Conservation (phyloP, 495 filamentous ascomycete species). For the Haplographium delicatum region DNA sequence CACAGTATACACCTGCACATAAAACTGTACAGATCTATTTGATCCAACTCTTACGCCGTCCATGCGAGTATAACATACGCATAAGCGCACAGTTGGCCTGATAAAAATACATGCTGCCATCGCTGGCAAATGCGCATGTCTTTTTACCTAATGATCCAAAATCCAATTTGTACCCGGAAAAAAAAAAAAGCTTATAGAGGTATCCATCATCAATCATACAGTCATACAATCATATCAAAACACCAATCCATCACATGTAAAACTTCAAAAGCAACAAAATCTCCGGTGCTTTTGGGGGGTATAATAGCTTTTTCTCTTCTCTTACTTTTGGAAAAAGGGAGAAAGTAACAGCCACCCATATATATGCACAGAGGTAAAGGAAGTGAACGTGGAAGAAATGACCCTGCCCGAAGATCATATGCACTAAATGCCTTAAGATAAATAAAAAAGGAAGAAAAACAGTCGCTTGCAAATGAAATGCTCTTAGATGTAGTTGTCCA, state of each 20-base stretch:
- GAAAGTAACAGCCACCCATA: constrained; percentile 18
- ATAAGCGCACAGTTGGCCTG: constrained; percentile 7
- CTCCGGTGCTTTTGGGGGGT: constrained; percentile 18
- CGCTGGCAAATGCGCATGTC: constrained; percentile 21
- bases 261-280: constrained; percentile 6
- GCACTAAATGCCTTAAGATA: constrained; percentile 22
- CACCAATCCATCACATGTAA: constrained; percentile 8
- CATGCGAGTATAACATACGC: constrained; percentile 17
- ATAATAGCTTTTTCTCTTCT: constrained; percentile 22
- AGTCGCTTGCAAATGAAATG: constrained; percentile 9
- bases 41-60: constrained; percentile 9
- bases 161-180: constrained; percentile 8
- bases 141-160: constrained; percentile 10
- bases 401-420: constrained; percentile 12
- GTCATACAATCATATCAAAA: constrained; percentile 27
- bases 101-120: constrained; percentile 21
- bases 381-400: constrained; percentile 7
- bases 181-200: constrained; percentile 13
- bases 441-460: constrained; percentile 3
- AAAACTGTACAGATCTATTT: constrained; percentile 7
- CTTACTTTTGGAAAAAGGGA: constrained; percentile 14
- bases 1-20: constrained; percentile 1
- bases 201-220: constrained; percentile 28
- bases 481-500: constrained; percentile 9
- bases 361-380: constrained; percentile 19